Percentiles rank a stretch among this genome's conserved stretches.
phyloP scores from a whole-genome alignment of 768 basidiomycete genomes.

The Termitomyces sp. region DNA sequence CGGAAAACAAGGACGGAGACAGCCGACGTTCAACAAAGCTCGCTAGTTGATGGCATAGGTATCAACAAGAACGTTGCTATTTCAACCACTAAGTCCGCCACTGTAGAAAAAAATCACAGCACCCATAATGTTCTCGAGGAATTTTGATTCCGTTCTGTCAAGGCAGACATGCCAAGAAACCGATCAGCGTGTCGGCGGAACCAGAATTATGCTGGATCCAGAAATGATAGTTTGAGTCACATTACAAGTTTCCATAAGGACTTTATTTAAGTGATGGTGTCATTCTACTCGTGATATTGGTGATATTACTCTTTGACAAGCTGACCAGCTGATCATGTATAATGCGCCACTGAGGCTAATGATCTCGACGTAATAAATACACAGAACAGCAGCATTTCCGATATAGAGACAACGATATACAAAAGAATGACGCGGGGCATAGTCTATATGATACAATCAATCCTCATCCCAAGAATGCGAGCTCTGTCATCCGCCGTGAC shows the following conservation, averaged over 20 bases:
- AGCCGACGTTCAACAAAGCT: constrained; percentile 5
- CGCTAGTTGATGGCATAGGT: neutral
- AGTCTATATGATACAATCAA: neutral
- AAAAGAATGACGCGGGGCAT: neutral
- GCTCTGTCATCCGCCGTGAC: constrained; percentile 61
- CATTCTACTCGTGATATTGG: neutral
- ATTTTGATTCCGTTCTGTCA: neutral
- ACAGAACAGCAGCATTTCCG: neutral
- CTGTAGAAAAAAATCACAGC: neutral
- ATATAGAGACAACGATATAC: neutral
- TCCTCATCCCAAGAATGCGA: constrained; percentile 53
- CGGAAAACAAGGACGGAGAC: constrained; percentile 3
- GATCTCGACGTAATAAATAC: neutral
- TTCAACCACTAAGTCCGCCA: neutral
- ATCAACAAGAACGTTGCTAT: neutral
- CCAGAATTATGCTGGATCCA: neutral
- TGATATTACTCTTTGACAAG: neutral
- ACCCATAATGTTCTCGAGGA: neutral
- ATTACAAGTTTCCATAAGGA: neutral
- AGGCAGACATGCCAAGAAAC: neutral
- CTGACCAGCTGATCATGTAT: neutral
- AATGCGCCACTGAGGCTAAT: constrained; percentile 3
- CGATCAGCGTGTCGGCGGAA: constrained; percentile 5
- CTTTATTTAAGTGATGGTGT: neutral
- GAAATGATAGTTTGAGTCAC: neutral